These are phyloP conservation scores for Cercospora sp. DNA, from an alignment of 2,329 filamentous ascomycete genomes.

Conservation along the genomic window DNA sequence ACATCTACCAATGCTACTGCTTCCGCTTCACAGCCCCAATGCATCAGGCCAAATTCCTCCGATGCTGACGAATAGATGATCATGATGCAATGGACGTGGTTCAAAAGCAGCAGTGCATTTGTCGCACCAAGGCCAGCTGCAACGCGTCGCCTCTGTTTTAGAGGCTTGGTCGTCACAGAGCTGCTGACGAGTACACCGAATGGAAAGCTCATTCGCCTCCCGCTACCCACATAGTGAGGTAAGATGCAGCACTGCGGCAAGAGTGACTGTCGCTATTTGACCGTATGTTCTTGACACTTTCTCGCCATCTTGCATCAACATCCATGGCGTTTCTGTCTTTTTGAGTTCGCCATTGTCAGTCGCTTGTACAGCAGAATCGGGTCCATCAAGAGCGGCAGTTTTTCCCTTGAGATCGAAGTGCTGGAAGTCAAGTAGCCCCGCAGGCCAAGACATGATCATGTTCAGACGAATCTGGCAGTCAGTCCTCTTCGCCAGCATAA, in stretches of 20 bases:
- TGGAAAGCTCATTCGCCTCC: constrained; percentile 7
- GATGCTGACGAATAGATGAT: neutral
- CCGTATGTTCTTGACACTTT: neutral
- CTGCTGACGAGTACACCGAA: constrained; percentile 10
- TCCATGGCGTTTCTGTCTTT: neutral
- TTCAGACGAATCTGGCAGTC: constrained; percentile 10
- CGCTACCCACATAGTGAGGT: constrained; percentile 6
- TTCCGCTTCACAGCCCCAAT: neutral
- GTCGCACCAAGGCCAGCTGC: constrained; percentile 3
- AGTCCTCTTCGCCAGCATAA: constrained; percentile 8
- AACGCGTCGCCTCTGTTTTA: neutral
- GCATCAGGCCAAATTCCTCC: neutral
- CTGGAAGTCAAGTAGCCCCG: neutral
- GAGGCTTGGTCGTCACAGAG: constrained; percentile 6
- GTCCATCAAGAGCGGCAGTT: neutral
- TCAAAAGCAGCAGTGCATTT: neutral
- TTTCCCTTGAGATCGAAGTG: neutral
- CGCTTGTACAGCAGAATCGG: neutral
- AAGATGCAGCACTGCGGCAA: neutral
- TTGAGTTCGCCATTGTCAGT: neutral
- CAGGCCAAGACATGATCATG: constrained; percentile 10
- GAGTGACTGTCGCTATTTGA: neutral
- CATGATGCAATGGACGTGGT: neutral
- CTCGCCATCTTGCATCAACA: neutral
- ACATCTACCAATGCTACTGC: neutral